A percentile compares a stretch with the other conserved stretches of the same genome.
These are phyloP conservation scores for Moricandia arvensis DNA, from an alignment of 345 rosid genomes.

Conservation along the genomic window DNA sequence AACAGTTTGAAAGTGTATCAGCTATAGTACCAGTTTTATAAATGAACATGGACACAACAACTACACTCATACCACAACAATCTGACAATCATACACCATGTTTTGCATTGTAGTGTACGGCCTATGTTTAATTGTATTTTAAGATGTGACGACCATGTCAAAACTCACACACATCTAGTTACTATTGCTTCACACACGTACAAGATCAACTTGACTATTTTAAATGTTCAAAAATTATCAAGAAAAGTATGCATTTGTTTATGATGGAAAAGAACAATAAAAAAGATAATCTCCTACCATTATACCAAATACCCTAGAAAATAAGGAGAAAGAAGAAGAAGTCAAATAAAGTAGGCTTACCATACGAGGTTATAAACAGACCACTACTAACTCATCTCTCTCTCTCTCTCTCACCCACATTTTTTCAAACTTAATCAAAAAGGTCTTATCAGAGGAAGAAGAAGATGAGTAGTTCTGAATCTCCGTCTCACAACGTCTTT, in stretches of 20 bases:
- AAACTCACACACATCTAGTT: neutral
- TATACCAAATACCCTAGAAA: neutral
- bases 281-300: neutral
- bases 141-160: too few species aligned
- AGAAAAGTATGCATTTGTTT: neutral
- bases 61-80: too few species aligned
- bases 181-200: neutral
- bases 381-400: neutral
- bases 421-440: neutral
- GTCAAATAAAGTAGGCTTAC: neutral
- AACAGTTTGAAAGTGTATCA: too few species aligned
- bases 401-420: neutral
- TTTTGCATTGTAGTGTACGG: too few species aligned
- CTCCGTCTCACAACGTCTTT: conserved; percentile 55
- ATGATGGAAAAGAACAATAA: neutral
- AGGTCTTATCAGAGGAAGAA: neutral
- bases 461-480: conserved; percentile 6
- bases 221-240: neutral
- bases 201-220: neutral
- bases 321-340: neutral
- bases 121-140: too few species aligned
- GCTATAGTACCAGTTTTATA: too few species aligned
- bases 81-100: too few species aligned
- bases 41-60: too few species aligned
- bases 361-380: neutral